These are phyloP conservation scores for Trichoderma gamsii DNA, from an alignment of 495 filamentous ascomycete genomes.

Conservation along the genomic window DNA sequence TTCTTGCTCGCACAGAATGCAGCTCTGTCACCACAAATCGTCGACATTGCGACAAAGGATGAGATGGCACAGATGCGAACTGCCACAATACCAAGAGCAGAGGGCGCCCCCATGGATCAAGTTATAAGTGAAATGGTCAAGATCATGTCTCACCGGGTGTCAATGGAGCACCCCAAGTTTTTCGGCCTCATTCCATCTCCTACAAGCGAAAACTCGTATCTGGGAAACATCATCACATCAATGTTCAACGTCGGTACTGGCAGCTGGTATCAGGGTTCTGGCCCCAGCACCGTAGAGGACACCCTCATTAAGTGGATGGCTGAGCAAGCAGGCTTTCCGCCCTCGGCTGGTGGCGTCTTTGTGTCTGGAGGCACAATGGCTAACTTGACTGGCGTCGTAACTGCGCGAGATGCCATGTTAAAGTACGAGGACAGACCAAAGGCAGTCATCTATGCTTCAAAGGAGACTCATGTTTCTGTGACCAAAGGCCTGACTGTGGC, in stretches of 20 bases:
- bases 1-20: background rate
- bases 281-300: constrained; percentile 20
- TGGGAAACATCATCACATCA: constrained; percentile 18
- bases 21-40: background rate
- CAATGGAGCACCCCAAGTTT: constrained; percentile 19
- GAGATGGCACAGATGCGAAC: background rate
- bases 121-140: background rate
- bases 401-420: constrained; percentile 25
- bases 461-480: constrained; percentile 26
- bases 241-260: constrained; percentile 20
- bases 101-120: background rate
- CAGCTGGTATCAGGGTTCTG: constrained; percentile 18
- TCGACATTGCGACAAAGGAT: background rate
- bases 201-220: constrained; percentile 13
- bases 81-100: background rate
- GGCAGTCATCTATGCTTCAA: constrained; percentile 25
- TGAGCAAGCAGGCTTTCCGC: constrained; percentile 17
- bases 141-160: constrained; percentile 1
- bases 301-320: constrained; percentile 24
- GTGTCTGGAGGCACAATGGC: constrained; percentile 30
- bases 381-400: constrained; percentile 24
- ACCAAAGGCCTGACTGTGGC: constrained; percentile 24
- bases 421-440: constrained; percentile 1
- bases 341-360: constrained; percentile 22
- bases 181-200: constrained; percentile 23